These are phyloP conservation scores for Fonsecaea multimorphosa DNA, from an alignment of 2,329 filamentous ascomycete genomes.

Conservation along the genomic window DNA sequence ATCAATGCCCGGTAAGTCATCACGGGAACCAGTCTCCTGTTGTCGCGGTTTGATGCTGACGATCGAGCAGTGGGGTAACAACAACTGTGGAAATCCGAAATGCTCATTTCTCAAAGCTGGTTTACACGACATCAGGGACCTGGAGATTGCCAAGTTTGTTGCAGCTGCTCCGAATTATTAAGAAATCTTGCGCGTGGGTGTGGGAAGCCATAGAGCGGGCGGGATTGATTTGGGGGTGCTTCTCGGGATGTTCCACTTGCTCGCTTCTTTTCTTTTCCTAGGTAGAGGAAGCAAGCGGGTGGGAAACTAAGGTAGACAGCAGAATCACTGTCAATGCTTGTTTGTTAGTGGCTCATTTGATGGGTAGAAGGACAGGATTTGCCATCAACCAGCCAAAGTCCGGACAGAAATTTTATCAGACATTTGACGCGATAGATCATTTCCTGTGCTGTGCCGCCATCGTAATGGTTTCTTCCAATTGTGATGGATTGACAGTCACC, in stretches of 20 bases:
- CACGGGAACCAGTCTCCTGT: neutral
- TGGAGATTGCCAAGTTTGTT: conserved; percentile 34
- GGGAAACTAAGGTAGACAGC: neutral
- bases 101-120: conserved; percentile 32
- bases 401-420: neutral
- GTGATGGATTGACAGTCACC: neutral
- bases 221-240: neutral
- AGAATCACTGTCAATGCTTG: neutral
- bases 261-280: neutral
- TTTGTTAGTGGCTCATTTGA: neutral
- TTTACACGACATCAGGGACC: conserved; percentile 35
- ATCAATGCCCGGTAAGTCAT: conserved; percentile 42
- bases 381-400: neutral
- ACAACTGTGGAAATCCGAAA: conserved; percentile 32
- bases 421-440: neutral
- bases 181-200: neutral
- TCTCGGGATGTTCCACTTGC: neutral
- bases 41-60: neutral
- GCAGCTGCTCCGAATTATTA: conserved; percentile 19
- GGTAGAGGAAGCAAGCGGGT: neutral
- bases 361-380: neutral
- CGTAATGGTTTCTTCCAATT: conserved; percentile 1
- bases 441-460: neutral
- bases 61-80: conserved; percentile 25
- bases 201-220: neutral